Conservation (phyloP, 208 protist species). For the Porcisia hertigi region DNA sequence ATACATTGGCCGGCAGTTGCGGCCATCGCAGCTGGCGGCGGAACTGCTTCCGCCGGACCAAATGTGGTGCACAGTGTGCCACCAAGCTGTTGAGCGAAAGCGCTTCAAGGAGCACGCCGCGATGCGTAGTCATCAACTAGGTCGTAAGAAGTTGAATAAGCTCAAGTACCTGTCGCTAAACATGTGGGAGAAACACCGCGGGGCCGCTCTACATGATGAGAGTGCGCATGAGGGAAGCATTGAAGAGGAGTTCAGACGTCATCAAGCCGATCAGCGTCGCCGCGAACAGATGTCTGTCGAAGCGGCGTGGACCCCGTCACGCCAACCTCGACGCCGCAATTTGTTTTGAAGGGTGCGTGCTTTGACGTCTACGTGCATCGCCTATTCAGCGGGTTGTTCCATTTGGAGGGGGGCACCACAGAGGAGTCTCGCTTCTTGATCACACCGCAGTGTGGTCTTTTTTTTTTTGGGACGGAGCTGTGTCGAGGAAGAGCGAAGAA, state of each 20-base stretch:
- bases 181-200: conserved; percentile 83
- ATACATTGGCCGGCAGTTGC: conserved; percentile 75
- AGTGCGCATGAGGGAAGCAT: conserved; percentile 55
- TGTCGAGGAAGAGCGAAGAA: not conserved
- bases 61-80: conserved; percentile 82
- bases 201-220: conserved; percentile 61
- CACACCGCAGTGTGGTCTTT: not conserved
- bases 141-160: conserved; percentile 61
- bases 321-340: not conserved
- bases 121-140: conserved; percentile 54
- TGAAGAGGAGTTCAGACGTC: conserved; percentile 62
- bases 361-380: not conserved
- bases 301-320: conserved; percentile 17
- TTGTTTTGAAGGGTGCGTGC: conserved; percentile 5
- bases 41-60: conserved; percentile 73
- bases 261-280: conserved; percentile 54
- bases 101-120: conserved; percentile 43
- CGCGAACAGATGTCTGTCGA: conserved; percentile 46
- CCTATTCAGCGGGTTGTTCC: too few relatives aligned
- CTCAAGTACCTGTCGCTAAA: conserved; percentile 68
- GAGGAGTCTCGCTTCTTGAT: not conserved
- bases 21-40: conserved; percentile 71
- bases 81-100: conserved; percentile 55
- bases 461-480: not conserved
- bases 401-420: not conserved